These are phyloP conservation scores for Gossypium armourianum DNA, from an alignment of 441 rosid species.

Conservation along the genomic window DNA sequence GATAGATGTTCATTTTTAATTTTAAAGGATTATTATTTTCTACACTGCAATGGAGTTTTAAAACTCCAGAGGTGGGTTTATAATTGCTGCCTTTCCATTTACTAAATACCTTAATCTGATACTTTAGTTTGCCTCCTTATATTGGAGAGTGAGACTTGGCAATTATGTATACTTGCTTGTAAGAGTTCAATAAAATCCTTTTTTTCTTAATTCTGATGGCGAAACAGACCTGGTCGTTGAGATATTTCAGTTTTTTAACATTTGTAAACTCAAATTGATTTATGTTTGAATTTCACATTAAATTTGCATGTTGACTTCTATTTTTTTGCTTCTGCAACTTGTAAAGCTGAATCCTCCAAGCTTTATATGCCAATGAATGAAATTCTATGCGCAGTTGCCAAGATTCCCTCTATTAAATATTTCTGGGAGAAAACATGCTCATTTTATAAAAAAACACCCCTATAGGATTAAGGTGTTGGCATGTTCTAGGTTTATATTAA, in stretches of 20 bases:
- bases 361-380: neutral
- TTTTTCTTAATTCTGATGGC: neutral
- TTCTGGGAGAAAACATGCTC: neutral
- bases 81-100: neutral
- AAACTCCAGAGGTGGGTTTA: neutral
- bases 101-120: neutral
- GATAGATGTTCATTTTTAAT: neutral
- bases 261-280: neutral
- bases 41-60: neutral
- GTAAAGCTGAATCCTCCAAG: neutral
- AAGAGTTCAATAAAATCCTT: neutral
- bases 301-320: neutral
- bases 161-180: neutral
- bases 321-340: neutral
- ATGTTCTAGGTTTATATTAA: neutral
- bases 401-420: neutral
- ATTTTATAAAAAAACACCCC: neutral
- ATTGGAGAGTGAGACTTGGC: neutral
- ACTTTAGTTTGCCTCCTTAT: neutral
- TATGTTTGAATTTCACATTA: neutral
- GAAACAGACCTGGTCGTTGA: neutral
- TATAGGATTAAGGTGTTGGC: neutral
- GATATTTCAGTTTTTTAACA: neutral
- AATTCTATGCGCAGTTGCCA: neutral
- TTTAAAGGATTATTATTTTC: neutral